Conservation (phyloP, 2,329 filamentous ascomycete species). For the Zymoseptoria ardabiliae region DNA sequence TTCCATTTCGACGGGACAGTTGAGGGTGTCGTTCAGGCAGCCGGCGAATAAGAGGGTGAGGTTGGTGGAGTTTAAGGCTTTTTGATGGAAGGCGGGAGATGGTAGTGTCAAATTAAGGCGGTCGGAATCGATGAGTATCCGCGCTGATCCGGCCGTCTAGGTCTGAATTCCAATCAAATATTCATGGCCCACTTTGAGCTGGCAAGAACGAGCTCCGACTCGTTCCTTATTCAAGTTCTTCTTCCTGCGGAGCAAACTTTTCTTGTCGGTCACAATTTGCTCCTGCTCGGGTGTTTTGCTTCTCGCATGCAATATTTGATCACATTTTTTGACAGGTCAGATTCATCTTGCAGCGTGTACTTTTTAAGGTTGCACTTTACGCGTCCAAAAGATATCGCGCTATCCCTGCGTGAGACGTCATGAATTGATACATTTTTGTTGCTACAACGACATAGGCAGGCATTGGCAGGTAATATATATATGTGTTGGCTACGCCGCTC, state of each 20-base stretch:
- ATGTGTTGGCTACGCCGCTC: not conserved
- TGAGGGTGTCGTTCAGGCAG: constrained; percentile 31
- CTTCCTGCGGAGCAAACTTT: no score
- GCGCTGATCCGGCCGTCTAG: no score
- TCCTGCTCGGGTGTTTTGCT: no score
- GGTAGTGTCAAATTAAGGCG: not conserved
- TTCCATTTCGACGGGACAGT: constrained; percentile 18
- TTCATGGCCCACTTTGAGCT: no score
- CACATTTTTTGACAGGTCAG: not conserved
- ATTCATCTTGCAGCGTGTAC: not conserved
- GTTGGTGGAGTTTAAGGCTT: constrained; percentile 36
- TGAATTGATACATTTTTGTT: not conserved
- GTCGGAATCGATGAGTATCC: no score
- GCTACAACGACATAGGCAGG: not conserved
- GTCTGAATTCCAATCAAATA: no score
- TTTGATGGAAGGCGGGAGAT: constrained; percentile 1
- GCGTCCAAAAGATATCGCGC: not conserved
- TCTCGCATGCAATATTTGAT: not conserved
- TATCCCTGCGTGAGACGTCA: not conserved
- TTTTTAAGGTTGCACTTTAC: not conserved
- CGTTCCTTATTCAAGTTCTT: no score
- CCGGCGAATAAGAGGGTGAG: constrained; percentile 28
- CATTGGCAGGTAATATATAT: not conserved
- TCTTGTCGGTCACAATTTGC: no score
- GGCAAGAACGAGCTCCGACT: no score